These are phyloP conservation scores for Pichia sp. DNA, from an alignment of 1,139 yeast species.

Conservation along the genomic window DNA sequence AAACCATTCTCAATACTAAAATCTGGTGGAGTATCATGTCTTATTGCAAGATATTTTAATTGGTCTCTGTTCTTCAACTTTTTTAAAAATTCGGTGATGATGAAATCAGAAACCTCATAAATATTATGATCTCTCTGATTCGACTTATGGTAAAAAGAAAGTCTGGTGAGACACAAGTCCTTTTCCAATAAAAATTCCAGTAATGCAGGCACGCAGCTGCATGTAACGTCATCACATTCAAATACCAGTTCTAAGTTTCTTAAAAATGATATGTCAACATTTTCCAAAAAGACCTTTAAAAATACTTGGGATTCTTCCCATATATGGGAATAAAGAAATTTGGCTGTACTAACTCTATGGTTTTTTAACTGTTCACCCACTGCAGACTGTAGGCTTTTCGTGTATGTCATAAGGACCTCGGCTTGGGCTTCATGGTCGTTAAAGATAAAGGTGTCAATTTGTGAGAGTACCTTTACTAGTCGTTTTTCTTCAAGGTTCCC, in stretches of 20 bases:
- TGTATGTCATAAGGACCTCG: no score
- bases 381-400: no score
- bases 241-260: slow-evolving; percentile 31
- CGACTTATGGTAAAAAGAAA: slow-evolving; percentile 41
- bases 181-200: slow-evolving; percentile 21
- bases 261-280: slow-evolving; percentile 26
- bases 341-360: no score
- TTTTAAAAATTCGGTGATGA: slow-evolving; percentile 36
- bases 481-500: no score
- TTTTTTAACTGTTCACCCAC: no score
- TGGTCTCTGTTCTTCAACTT: slow-evolving; percentile 27
- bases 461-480: no score
- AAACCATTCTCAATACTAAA: slow-evolving; percentile 47
- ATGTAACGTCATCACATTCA: slow-evolving; percentile 37
- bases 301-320: slow-evolving; percentile 9
- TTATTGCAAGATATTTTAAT: slow-evolving; percentile 35
- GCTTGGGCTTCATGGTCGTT: no score
- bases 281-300: slow-evolving; percentile 8
- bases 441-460: no score
- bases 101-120: slow-evolving; percentile 51
- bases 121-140: slow-evolving; percentile 38
- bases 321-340: no score
- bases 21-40: slow-evolving; percentile 44
- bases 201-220: slow-evolving; percentile 39
- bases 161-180: slow-evolving; percentile 25